Evolutionary conservation across 176 grass and related monocot species (phyloP), one percentile per base, ranked within the genome.

Genomic region (Aegilops umbellulata): DNA sequence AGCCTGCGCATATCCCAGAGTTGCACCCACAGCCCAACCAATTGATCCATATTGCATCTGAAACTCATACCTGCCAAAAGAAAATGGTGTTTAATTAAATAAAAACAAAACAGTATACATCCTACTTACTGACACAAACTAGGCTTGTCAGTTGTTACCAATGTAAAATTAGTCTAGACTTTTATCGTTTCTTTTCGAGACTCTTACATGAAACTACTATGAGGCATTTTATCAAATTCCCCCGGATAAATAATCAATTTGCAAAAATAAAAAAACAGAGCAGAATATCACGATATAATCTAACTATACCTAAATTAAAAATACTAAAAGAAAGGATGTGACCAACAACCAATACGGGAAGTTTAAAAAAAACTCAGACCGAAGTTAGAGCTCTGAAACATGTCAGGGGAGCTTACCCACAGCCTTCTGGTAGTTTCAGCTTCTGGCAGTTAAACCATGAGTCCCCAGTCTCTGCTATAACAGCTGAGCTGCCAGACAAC

Each of bases 401-500:
- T 70, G 5, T 41, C 4, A 69, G 62, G 80, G 38, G 51, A 86
- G 27, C 51, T 89, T 87, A 92, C 90, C 90, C 87, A 63, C 90
- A 92, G 60, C 87, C 87, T 68, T 92, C 90, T 0, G 90, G 90
- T 29, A 92, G 75, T 58, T 86, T 87, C 36, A 92, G 79, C 69
- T 92, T 92, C 79, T 92, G 87, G 62, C 90, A 92, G 69, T 90
- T 92, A 79, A 92, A 92, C 90, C 90, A 92, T 3, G 90, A 92
- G 75, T 92, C 87, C 20, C 90, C 90, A 31, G 90, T 92, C 87
- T 92, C 90, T 78, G 87, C 65, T 74, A 90, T 86, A 17, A 90
- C 16, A 76, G 90, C 84, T 6, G 78, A 83, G 29, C 62, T 76
- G 34, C 23, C 53, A 5, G 87, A 92, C 55, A 92, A 17, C 86